Conservation (phyloP, 1,139 yeast genomes). For the Zygoascus meyerae region DNA sequence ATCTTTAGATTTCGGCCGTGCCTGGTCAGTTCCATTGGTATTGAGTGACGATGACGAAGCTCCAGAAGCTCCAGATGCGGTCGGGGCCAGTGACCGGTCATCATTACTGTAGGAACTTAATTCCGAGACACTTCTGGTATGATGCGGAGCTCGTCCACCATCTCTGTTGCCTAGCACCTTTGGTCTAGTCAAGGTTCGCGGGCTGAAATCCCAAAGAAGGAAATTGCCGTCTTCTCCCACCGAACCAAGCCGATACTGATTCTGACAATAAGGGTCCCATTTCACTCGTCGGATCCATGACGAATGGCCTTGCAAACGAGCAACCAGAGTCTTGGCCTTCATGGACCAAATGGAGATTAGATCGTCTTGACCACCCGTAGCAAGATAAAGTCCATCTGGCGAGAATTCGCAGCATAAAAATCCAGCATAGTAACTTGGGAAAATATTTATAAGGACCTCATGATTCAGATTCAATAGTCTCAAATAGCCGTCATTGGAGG, state of each 20-base stretch:
- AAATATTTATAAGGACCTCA: slow-evolving; percentile 50
- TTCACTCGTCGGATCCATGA: slow-evolving; percentile 55
- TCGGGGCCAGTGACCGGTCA: slow-evolving; percentile 4
- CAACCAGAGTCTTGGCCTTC: slow-evolving; percentile 29
- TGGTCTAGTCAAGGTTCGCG: slow-evolving; percentile 44
- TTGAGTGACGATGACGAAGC: slow-evolving; percentile 3
- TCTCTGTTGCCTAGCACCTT: neutral
- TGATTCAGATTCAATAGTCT: slow-evolving; percentile 49
- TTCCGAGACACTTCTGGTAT: slow-evolving; percentile 1
- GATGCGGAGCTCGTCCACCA: slow-evolving; percentile 6
- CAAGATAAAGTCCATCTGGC: slow-evolving; percentile 58
- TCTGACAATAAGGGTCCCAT: slow-evolving; percentile 39
- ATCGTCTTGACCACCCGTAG: slow-evolving; percentile 46
- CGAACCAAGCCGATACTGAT: slow-evolving; percentile 53
- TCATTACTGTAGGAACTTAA: neutral
- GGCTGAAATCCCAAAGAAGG: slow-evolving; percentile 68
- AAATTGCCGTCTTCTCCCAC: slow-evolving; percentile 69
- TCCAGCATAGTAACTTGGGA: slow-evolving; percentile 68
- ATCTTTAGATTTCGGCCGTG: slow-evolving; percentile 2
- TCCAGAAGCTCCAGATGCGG: slow-evolving; percentile 6
- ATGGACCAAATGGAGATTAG: slow-evolving; percentile 34
- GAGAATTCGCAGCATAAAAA: slow-evolving; percentile 53
- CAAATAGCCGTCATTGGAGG: slow-evolving; percentile 63
- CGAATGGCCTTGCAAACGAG: slow-evolving; percentile 56
- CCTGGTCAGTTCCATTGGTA: neutral